These are phyloP conservation scores for Eutrema japonicum DNA, from an alignment of 345 rosid genomes.

Conservation along the genomic window DNA sequence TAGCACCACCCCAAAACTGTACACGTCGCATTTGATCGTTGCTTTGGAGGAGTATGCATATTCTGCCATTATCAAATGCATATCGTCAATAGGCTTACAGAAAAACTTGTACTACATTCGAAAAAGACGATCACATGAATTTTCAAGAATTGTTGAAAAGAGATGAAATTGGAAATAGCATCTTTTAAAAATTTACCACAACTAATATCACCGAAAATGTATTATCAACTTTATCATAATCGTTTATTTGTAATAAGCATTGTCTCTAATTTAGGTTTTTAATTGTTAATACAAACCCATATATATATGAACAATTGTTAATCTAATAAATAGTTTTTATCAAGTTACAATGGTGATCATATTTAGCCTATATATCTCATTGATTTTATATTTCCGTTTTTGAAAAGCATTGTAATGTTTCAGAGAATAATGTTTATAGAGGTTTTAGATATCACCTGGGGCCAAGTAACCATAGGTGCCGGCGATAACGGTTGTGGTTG, in stretches of 20 bases:
- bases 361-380: background rate
- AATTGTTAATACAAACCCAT: background rate
- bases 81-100: background rate
- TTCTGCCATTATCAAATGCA: slow-evolving; percentile 56
- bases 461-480: slow-evolving; percentile 97
- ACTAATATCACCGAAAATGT: background rate
- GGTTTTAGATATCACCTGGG: slow-evolving; percentile 56
- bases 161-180: background rate
- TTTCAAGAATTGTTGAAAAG: background rate
- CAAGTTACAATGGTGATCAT: background rate
- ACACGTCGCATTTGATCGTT: slow-evolving; percentile 89
- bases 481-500: slow-evolving; percentile 76
- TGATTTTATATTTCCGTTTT: background rate
- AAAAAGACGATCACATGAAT: background rate
- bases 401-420: background rate
- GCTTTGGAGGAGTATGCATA: slow-evolving; percentile 85
- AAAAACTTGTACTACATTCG: background rate
- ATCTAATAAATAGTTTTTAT: background rate
- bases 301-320: background rate
- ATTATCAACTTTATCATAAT: background rate
- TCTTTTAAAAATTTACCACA: background rate
- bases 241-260: background rate
- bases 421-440: background rate
- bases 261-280: background rate
- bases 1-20: slow-evolving; percentile 88